Evolutionary conservation across 176 grass and related monocot species (phyloP).

Genomic region (Stipa capillata): DNA sequence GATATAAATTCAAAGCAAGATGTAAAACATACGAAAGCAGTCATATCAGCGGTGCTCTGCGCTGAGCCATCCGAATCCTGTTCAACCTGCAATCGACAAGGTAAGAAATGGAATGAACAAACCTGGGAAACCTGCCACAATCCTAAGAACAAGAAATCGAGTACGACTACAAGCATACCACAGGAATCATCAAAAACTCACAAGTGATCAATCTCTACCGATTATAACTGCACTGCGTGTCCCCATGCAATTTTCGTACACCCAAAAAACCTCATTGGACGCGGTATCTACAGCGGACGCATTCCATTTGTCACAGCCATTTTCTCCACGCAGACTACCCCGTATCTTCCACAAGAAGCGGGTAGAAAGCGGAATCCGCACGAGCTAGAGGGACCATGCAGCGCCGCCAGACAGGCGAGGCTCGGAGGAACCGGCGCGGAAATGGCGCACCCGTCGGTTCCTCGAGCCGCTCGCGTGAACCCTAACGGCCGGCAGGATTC

Average conservation of each 20-base stretch:
- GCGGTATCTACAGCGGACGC: not conserved
- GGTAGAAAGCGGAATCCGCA: not conserved
- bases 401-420: not conserved
- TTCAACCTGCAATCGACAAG: conserved; percentile 34
- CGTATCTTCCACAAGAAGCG: not conserved
- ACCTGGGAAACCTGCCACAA: not conserved
- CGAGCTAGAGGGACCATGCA: not conserved
- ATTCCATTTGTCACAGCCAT: too few relatives aligned
- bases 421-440: too few relatives aligned
- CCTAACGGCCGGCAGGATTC: too few relatives aligned
- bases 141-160: not conserved
- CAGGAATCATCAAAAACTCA: not conserved
- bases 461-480: too few relatives aligned
- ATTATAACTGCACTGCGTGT: not conserved
- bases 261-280: not conserved
- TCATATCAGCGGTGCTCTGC: conserved; percentile 72
- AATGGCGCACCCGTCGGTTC: too few relatives aligned
- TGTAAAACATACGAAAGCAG: conserved; percentile 57
- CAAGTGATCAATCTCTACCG: not conserved
- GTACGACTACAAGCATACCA: not conserved
- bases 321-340: not conserved
- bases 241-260: not conserved
- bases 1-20: not conserved
- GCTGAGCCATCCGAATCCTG: conserved; percentile 58
- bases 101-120: not conserved